A percentile compares a stretch with the other conserved stretches of the same genome.
phyloP scores from a whole-genome alignment of 2,329 filamentous ascomycete species.

The Fusarium torreyae region DNA sequence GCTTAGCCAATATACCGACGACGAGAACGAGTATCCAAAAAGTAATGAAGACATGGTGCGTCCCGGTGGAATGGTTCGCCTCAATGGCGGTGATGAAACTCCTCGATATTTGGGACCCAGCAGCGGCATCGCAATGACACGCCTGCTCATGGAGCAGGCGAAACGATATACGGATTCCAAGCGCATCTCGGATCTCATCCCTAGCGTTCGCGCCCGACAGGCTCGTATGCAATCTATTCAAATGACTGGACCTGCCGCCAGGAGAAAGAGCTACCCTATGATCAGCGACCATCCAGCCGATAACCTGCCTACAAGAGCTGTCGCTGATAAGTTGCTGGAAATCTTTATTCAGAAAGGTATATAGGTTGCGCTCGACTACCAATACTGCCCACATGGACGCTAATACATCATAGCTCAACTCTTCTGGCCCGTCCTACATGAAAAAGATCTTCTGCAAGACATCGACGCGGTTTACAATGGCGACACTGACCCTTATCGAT shows the following conservation, averaged over 20 bases:
- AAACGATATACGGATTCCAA: conserved; percentile 93
- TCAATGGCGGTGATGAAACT: conserved; percentile 87
- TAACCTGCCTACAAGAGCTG: conserved; percentile 78
- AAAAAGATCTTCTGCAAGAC: conserved; percentile 81
- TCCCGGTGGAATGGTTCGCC: conserved; percentile 85
- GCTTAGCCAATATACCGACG: conserved; percentile 82
- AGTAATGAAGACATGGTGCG: conserved; percentile 89
- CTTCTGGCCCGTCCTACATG: conserved; percentile 89
- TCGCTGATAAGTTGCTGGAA: conserved; percentile 85
- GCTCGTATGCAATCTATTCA: conserved; percentile 72
- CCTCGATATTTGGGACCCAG: conserved; percentile 92
- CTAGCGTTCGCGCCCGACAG: conserved; percentile 74
- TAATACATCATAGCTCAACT: conserved; percentile 76
- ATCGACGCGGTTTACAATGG: conserved; percentile 86
- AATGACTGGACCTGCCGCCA: conserved; percentile 66
- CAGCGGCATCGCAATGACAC: conserved; percentile 95
- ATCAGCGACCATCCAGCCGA: conserved; percentile 87
- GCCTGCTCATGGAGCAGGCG: conserved; percentile 95
- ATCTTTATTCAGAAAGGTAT: conserved; percentile 88
- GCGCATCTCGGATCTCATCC: conserved; percentile 92
- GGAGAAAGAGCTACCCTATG: conserved; percentile 91
- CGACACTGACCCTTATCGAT: conserved; percentile 83
- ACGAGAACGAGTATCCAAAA: conserved; percentile 78
- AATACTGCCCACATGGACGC: conserved; percentile 3
- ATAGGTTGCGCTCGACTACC: conserved; percentile 36